phyloP scores from a whole-genome alignment of 1,284 basidiomycete species.

The Ceratobasidium sp. region DNA sequence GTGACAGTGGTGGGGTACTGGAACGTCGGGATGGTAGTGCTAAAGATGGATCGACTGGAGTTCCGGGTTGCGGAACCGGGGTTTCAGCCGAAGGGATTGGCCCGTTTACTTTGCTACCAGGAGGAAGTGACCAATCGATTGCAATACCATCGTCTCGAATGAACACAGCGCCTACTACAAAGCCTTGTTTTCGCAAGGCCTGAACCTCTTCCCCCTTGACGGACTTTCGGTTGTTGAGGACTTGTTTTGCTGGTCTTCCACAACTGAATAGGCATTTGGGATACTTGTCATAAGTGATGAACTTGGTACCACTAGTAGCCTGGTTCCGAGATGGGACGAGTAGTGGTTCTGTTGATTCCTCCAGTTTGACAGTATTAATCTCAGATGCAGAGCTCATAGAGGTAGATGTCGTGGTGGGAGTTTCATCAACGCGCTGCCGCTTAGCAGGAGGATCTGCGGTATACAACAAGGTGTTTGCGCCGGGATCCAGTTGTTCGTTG shows the following conservation, averaged over 20 bases:
- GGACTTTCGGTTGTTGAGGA: slow-evolving; percentile 7
- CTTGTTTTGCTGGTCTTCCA: not conserved
- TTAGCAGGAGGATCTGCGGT: slow-evolving; percentile 14
- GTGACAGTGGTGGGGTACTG: not conserved
- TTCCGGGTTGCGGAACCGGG: not conserved
- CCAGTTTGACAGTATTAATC: not conserved
- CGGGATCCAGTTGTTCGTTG: not conserved
- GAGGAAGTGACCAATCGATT: slow-evolving; percentile 36
- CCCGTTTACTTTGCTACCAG: not conserved
- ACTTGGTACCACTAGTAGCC: slow-evolving; percentile 16
- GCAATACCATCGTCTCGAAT: slow-evolving; percentile 43
- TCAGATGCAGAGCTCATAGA: not conserved
- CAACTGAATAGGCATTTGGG: slow-evolving; percentile 22
- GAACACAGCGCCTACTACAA: slow-evolving; percentile 3
- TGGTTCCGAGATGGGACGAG: not conserved
- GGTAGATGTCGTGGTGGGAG: not conserved
- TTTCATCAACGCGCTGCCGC: slow-evolving; percentile 12
- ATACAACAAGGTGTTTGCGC: not conserved
- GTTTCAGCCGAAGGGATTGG: not conserved
- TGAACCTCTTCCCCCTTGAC: not conserved
- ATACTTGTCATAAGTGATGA: slow-evolving; percentile 27
- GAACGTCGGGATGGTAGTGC: not conserved
- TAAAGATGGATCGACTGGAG: not conserved
- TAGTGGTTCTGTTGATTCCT: not conserved
- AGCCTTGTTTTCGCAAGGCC: slow-evolving; percentile 16